Percentiles rank a stretch among this genome's conserved stretches.
phyloP scores from a whole-genome alignment of 108 stramenopile genomes.

The Pseudonitzschia multiseries region DNA sequence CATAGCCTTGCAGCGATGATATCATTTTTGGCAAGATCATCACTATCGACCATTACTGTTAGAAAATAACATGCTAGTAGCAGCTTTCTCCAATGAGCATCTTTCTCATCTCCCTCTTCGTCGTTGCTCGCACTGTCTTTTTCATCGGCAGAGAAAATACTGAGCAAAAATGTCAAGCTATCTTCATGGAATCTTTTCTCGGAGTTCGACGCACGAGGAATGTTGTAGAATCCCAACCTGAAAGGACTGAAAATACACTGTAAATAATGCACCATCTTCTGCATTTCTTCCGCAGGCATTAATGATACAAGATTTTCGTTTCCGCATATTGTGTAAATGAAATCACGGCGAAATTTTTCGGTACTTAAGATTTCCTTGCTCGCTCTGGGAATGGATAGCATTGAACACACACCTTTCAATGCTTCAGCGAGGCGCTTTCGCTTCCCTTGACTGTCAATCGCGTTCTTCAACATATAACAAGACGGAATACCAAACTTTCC shows the following conservation, averaged over 20 bases:
- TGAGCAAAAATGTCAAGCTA: constrained; percentile 59
- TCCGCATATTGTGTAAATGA: constrained; percentile 65
- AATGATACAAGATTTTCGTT: constrained; percentile 67
- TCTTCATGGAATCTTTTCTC: constrained; percentile 53
- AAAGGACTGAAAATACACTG: constrained; percentile 74
- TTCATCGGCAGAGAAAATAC: constrained; percentile 43
- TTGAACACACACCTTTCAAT: constrained; percentile 79
- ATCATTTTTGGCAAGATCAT: constrained; percentile 45
- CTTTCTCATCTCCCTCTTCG: constrained; percentile 47
- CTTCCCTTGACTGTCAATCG: constrained; percentile 72
- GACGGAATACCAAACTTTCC: constrained; percentile 75
- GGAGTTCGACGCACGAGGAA: constrained; percentile 48
- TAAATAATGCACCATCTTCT: constrained; percentile 81
- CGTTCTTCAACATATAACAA: constrained; percentile 47
- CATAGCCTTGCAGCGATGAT: constrained; percentile 48
- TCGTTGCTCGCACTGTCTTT: constrained; percentile 21
- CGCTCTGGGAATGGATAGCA: constrained; percentile 58
- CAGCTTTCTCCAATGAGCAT: constrained; percentile 82
- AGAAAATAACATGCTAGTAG: constrained; percentile 82
- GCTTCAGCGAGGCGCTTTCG: constrained; percentile 80
- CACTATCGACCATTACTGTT: constrained; percentile 56
- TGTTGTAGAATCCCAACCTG: constrained; percentile 59
- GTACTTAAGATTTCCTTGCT: constrained; percentile 56
- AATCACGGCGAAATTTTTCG: constrained; percentile 50
- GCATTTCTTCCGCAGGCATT: constrained; percentile 81